Evolutionary conservation across 2,329 filamentous ascomycete species (phyloP).

Genomic region (Sarocladium oryzae): DNA sequence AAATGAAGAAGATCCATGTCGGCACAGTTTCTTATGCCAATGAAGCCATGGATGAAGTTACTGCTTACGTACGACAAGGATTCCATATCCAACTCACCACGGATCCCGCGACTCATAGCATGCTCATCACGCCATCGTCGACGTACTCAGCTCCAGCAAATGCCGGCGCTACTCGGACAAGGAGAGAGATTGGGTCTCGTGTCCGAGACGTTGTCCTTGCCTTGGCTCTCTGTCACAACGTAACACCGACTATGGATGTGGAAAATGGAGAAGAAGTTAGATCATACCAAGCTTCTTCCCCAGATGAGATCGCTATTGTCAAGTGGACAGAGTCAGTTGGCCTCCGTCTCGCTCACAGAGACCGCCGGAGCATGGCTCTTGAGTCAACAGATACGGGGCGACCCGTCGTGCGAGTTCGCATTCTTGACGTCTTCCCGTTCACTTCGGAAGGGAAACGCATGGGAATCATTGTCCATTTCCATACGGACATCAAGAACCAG

Average conservation of each 20-base stretch:
- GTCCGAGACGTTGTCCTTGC: slow-evolving; percentile 91
- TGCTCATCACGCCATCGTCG: slow-evolving; percentile 71
- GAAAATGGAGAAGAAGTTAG: slow-evolving; percentile 70
- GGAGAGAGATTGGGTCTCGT: slow-evolving; percentile 86
- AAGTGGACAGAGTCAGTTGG: slow-evolving; percentile 92
- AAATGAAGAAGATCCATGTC: slow-evolving; percentile 97
- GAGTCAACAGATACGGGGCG: slow-evolving; percentile 69
- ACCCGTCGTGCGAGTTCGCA: slow-evolving; percentile 74
- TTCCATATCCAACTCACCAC: slow-evolving; percentile 54
- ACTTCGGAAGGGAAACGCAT: slow-evolving; percentile 97
- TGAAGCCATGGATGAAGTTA: slow-evolving; percentile 97
- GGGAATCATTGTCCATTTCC: slow-evolving; percentile 91
- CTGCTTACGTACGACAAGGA: slow-evolving; percentile 76
- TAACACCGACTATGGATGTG: slow-evolving; percentile 77
- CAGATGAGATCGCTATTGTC: slow-evolving; percentile 97
- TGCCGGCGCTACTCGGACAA: slow-evolving; percentile 67
- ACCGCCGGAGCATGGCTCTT: slow-evolving; percentile 78
- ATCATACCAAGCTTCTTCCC: slow-evolving; percentile 92
- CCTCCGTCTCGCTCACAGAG: slow-evolving; percentile 74
- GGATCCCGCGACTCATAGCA: slow-evolving; percentile 35
- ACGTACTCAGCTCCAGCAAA: slow-evolving; percentile 55
- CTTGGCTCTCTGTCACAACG: slow-evolving; percentile 91
- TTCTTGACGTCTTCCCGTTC: slow-evolving; percentile 93
- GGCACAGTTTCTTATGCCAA: slow-evolving; percentile 97
- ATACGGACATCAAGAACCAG: slow-evolving; percentile 45